Base-by-base conservation (phyloP, 139 green algal species). In the Zygnema cylindricum region DNA sequence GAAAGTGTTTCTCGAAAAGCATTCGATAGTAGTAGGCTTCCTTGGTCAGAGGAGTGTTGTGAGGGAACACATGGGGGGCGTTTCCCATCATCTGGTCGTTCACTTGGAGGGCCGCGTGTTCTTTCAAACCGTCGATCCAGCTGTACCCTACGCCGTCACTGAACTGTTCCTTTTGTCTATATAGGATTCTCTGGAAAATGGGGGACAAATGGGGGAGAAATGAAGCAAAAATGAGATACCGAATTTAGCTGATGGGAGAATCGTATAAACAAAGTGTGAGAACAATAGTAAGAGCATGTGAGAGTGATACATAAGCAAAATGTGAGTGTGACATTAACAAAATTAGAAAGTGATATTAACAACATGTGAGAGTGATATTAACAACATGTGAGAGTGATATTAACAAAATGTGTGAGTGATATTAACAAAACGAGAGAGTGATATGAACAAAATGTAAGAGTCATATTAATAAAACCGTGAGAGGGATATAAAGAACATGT, bases 151-250 rank as follows among this genome's bases (percentile, higher is more conserved):
- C 95, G 55, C 97, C 97, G 90, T 99, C 97, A 39, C 84, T 95
- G 95, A 99, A 99, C 96, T 99, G 97, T 95, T 99, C 97, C 92
- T 99, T 99, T 92, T 99, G 97, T 25, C 97, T 63, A 30, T 90
- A 92, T 88, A 92, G 36, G 86, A 92, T 93, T 39, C 89, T 79
- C 86, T 89, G 78, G 96, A 91, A 25, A 73, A 25, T 73, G 30
- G 57, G 30, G 30, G 30, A 25, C 57, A 73, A 25, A 73, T 30
- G 57, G 30, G 57, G 30, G 30, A 25, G 30, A 25, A 73, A 25
- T 35, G 30, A 73, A 30, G 30, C 57, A 73, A 25, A 73, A 73
- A 73, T 35, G 30, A 30, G 30, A 25, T 30, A 25, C 57, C 30
- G 30, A 73, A 73, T 30, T 73, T 30, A 25, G 25, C 57, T 73